Base-by-base conservation (phyloP, 805 yeast genomes). In the Saccharomycopsis sp. region DNA sequence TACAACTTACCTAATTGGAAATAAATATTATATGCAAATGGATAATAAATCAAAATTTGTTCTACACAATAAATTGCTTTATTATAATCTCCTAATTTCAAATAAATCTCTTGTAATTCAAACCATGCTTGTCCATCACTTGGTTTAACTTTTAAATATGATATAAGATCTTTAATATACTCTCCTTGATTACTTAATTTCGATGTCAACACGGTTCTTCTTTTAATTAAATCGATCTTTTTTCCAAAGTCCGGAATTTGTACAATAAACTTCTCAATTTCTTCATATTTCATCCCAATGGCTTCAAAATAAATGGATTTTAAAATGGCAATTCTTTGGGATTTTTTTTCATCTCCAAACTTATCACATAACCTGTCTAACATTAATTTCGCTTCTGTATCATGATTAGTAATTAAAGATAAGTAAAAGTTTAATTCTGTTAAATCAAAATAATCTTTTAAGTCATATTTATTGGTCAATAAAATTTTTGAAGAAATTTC, bases 71-170 rank as follows among this genome's bases (percentile, higher is more conserved):
- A 74, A 4, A 81, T 67, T 0, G 92, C 79, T 50, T 77, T 76
- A 27, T 74, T 79, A 49, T 70, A 76, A 52, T 77, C 76, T 1
- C 87, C 87, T 6, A 68, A 46, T 12, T 62, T 55, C 19, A 58
- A 58, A 55, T 89, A 89, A n/a, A 70, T 63, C 28, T 74, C 73
- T 3, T 76, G 80, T 41, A 87, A 63, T 57, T 84, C 94, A 36
- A 76, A 67, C 95, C 94, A 86, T 2, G 81, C 63, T 47, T 80
- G 76, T 2, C 72, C 63, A 57, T 92, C 97, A 17, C 78, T 56
- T 1, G 96, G 95, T 50, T 72, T 75, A 37, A 68, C 60, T 40
- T 76, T 79, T 39, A 84, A 58, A 48, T 69, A 72, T 27, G 64
- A 68, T 9, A 64, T 61, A 49, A 88, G 64, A 39, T 68, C 70